Conservation (phyloP, 345 rosid species). For the Abelmoschus esculentus region DNA sequence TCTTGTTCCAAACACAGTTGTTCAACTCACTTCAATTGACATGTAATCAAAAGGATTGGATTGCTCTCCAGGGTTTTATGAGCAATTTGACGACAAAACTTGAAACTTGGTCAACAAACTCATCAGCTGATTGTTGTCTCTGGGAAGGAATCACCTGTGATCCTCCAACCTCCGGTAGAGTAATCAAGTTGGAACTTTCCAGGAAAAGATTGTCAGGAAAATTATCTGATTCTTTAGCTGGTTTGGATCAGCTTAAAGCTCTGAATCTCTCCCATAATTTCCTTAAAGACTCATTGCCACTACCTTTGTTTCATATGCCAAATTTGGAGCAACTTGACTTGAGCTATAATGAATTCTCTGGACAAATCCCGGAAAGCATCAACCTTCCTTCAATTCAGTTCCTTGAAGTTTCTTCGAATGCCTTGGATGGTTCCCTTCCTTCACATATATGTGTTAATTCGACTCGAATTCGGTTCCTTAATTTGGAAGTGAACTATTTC, state of each 20-base stretch:
- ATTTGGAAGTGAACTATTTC: neutral
- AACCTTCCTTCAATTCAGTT: neutral
- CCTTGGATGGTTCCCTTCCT: neutral
- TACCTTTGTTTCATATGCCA: neutral
- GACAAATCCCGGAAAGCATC: neutral
- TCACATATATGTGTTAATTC: neutral
- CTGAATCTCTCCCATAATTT: neutral
- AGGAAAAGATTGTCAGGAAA: neutral
- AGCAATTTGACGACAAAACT: neutral
- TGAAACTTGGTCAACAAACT: neutral
- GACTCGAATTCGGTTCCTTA: neutral
- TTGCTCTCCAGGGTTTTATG: neutral
- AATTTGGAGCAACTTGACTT: neutral
- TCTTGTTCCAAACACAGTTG: neutral
- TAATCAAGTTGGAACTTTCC: neutral
- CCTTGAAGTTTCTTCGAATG: neutral
- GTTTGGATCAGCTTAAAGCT: neutral
- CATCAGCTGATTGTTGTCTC: neutral
- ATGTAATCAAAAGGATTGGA: neutral
- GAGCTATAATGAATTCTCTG: neutral
- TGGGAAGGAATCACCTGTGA: neutral
- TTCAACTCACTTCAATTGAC: neutral
- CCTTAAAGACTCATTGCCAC: neutral
- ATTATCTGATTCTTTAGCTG: neutral
- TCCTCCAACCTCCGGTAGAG: neutral